phyloP scores from a whole-genome alignment of 106 monocot species.

The Dactylorhiza incarnata region DNA sequence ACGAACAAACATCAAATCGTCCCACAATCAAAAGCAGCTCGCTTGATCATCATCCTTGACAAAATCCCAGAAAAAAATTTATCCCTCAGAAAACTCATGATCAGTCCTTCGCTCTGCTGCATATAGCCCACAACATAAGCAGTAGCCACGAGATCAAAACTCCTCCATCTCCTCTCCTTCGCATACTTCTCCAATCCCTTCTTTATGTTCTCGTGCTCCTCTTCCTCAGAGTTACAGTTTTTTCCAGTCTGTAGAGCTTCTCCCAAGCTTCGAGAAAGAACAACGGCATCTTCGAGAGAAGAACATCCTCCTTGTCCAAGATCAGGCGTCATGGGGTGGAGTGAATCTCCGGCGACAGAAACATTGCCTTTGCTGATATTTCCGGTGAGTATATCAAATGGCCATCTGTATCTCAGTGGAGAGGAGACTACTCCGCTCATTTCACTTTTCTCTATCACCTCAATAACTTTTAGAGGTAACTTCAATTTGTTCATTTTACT shows the following conservation, averaged over 20 bases:
- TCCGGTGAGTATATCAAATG: slow-evolving; percentile 31
- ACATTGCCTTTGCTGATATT: slow-evolving; percentile 28
- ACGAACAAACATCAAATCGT: slow-evolving; percentile 3
- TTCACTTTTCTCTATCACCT: slow-evolving; percentile 36
- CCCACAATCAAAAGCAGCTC: slow-evolving; percentile 40
- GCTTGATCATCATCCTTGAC: slow-evolving; percentile 15
- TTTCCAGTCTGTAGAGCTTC: slow-evolving; percentile 8
- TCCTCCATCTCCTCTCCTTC: slow-evolving; percentile 57
- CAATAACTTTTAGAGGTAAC: slow-evolving; percentile 20
- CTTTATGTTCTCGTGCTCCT: slow-evolving; percentile 19
- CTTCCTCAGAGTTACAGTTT: not conserved
- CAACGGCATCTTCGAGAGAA: slow-evolving; percentile 53
- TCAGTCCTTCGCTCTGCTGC: slow-evolving; percentile 29
- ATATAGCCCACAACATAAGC: slow-evolving; percentile 39
- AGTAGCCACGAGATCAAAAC: slow-evolving; percentile 35
- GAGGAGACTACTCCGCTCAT: slow-evolving; percentile 26
- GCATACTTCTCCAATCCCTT: slow-evolving; percentile 48
- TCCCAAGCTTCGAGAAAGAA: slow-evolving; percentile 45
- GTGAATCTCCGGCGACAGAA: slow-evolving; percentile 56
- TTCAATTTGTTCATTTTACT: slow-evolving; percentile 25
- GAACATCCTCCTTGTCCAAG: slow-evolving; percentile 65
- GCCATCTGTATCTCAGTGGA: slow-evolving; percentile 41
- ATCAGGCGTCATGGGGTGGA: slow-evolving; percentile 81
- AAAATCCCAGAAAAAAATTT: slow-evolving; percentile 21
- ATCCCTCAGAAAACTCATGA: slow-evolving; percentile 51